Percentiles rank a stretch among this genome's conserved stretches.
These are phyloP conservation scores for Penicillium taxi DNA, from an alignment of 495 filamentous ascomycete genomes.

Conservation along the genomic window DNA sequence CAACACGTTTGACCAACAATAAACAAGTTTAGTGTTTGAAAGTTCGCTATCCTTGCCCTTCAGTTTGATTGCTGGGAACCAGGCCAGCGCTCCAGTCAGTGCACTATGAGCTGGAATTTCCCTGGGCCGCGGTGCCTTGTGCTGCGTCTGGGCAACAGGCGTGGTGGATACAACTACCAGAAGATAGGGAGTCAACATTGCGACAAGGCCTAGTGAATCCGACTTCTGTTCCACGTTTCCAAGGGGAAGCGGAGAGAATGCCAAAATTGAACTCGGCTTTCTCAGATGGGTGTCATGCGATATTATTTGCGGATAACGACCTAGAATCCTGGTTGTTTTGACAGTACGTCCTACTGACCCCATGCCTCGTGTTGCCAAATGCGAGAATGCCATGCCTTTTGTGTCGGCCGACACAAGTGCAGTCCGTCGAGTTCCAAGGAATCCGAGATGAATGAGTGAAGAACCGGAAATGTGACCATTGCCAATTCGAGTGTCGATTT, in stretches of 20 bases:
- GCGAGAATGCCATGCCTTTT: slow-evolving; percentile 94
- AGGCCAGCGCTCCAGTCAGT: slow-evolving; percentile 87
- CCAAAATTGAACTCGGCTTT: slow-evolving; percentile 92
- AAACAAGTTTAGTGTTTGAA: slow-evolving; percentile 69
- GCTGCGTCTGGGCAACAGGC: slow-evolving; percentile 88
- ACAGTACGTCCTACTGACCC: slow-evolving; percentile 78
- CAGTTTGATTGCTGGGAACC: slow-evolving; percentile 92
- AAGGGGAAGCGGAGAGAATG: slow-evolving; percentile 81
- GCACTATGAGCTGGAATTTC: slow-evolving; percentile 82
- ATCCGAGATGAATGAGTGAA: slow-evolving; percentile 80
- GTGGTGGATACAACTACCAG: slow-evolving; percentile 96
- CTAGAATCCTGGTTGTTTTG: slow-evolving; percentile 82
- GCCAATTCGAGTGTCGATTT: slow-evolving; percentile 52
- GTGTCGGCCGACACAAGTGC: slow-evolving; percentile 97
- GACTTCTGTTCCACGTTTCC: slow-evolving; percentile 86
- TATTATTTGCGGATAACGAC: slow-evolving; percentile 68
- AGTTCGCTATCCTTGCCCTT: slow-evolving; percentile 57
- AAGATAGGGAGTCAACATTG: slow-evolving; percentile 92
- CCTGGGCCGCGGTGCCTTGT: slow-evolving; percentile 83
- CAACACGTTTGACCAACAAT: slow-evolving; percentile 95
- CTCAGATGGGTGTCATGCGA: slow-evolving; percentile 53
- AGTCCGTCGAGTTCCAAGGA: slow-evolving; percentile 90
- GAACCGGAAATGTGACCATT: slow-evolving; percentile 80
- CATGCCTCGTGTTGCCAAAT: slow-evolving; percentile 84
- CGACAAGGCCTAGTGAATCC: slow-evolving; percentile 83